These are phyloP conservation scores for Aspergillus texensis DNA, from an alignment of 2,329 filamentous ascomycete genomes.

Conservation along the genomic window DNA sequence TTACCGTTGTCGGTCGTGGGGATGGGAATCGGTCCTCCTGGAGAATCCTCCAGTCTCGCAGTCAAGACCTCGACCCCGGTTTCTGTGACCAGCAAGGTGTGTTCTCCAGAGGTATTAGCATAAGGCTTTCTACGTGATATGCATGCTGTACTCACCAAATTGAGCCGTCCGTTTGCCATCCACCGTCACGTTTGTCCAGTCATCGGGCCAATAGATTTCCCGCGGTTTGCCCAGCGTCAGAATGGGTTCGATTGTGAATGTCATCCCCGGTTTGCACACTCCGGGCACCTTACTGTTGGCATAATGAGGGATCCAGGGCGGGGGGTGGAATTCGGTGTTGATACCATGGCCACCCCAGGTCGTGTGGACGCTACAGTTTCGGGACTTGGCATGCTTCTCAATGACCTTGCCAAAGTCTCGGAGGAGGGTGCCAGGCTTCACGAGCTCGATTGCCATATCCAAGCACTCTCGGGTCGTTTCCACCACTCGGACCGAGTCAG, in stretches of 20 bases:
- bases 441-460: constrained; percentile 78
- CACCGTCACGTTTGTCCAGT: constrained; percentile 89
- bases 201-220: constrained; percentile 92
- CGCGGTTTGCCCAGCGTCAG: constrained; percentile 80
- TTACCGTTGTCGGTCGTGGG: constrained; percentile 33
- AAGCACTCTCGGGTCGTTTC: constrained; percentile 83
- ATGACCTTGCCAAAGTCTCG: constrained; percentile 88
- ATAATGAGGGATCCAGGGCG: constrained; percentile 91
- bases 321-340: constrained; percentile 84
- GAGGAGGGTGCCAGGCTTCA: constrained; percentile 85
- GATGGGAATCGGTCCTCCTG: constrained; percentile 67
- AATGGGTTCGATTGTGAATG: constrained; percentile 96
- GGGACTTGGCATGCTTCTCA: constrained; percentile 81
- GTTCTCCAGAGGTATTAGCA: constrained; percentile 52
- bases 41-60: constrained; percentile 66
- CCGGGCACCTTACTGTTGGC: constrained; percentile 88
- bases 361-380: constrained; percentile 78
- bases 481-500: constrained; percentile 80
- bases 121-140: background rate
- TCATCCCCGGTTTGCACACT: constrained; percentile 88
- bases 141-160: constrained; percentile 55
- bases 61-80: constrained; percentile 76
- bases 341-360: constrained; percentile 93
- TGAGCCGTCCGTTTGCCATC: constrained; percentile 90
- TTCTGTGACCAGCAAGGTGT: constrained; percentile 78